phyloP scores from a whole-genome alignment of 2,329 filamentous ascomycete genomes.

The Arthrobotrys megalospora region DNA sequence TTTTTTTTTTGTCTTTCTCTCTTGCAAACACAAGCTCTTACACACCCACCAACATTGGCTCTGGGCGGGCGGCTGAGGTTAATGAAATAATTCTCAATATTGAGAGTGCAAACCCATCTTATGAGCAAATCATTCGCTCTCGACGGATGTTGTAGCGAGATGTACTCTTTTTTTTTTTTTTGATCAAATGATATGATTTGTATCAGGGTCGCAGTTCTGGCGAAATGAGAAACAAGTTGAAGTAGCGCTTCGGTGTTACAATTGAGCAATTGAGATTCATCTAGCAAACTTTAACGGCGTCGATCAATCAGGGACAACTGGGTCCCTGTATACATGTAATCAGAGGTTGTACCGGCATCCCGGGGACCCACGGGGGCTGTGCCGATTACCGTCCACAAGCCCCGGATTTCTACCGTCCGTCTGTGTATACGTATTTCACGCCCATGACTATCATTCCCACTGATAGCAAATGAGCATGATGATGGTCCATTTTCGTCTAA shows the following conservation, averaged over 20 bases:
- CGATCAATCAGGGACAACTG: slow-evolving; percentile 52
- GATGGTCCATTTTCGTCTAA: slow-evolving; percentile 18
- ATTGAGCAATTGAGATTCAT: not conserved
- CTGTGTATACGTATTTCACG: no score
- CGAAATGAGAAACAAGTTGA: slow-evolving; percentile 47
- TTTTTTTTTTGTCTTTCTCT: not conserved
- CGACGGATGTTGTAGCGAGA: slow-evolving; percentile 21
- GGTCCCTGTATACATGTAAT: slow-evolving; percentile 14
- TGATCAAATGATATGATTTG: slow-evolving; percentile 7
- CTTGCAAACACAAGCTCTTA: slow-evolving; percentile 25
- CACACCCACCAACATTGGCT: slow-evolving; percentile 6
- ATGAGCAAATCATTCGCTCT: slow-evolving; percentile 5
- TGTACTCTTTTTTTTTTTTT: not conserved
- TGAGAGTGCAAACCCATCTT: slow-evolving; percentile 12
- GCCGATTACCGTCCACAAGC: not conserved
- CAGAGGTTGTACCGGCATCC: not conserved
- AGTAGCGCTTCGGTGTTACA: slow-evolving; percentile 32
- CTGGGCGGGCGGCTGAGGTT: slow-evolving; percentile 5
- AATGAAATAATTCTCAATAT: not conserved
- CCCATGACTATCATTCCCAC: not conserved
- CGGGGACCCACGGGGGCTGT: slow-evolving; percentile 8
- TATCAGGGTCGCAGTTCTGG: slow-evolving; percentile 20
- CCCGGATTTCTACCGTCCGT: not conserved
- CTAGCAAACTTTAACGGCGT: slow-evolving; percentile 11
- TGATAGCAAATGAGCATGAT: slow-evolving; percentile 7